Evolutionary conservation across 2,329 filamentous ascomycete genomes (phyloP).

Genomic region (Fusarium nematophilum): DNA sequence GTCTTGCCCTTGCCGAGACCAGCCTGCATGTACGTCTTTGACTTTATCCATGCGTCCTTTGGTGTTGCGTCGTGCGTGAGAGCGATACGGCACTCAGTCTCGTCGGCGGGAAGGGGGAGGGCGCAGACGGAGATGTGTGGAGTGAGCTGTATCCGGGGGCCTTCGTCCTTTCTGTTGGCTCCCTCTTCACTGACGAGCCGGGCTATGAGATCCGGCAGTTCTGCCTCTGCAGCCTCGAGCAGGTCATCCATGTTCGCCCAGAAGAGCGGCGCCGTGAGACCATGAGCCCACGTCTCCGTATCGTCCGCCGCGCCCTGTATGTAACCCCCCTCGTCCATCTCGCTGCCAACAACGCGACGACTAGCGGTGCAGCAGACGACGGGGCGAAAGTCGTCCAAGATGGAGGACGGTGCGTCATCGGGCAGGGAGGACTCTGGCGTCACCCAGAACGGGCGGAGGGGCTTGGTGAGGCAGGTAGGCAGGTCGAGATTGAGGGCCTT

Average conservation of each 20-base stretch:
- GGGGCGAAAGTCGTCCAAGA: slow-evolving; percentile 72
- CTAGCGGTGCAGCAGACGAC: slow-evolving; percentile 90
- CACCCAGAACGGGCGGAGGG: slow-evolving; percentile 83
- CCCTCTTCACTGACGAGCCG: slow-evolving; percentile 53
- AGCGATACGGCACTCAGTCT: slow-evolving; percentile 53
- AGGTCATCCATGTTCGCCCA: slow-evolving; percentile 76
- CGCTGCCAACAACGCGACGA: slow-evolving; percentile 73
- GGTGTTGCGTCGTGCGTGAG: slow-evolving; percentile 58
- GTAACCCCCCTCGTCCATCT: slow-evolving; percentile 74
- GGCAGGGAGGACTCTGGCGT: slow-evolving; percentile 72
- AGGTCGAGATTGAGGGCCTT: slow-evolving; percentile 69
- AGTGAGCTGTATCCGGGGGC: slow-evolving; percentile 47
- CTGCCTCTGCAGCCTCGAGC: slow-evolving; percentile 72
- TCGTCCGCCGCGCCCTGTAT: slow-evolving; percentile 97
- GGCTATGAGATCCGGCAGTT: slow-evolving; percentile 64
- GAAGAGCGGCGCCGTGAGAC: slow-evolving; percentile 81
- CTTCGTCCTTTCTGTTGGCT: slow-evolving; percentile 17
- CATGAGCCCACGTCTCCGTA: slow-evolving; percentile 89
- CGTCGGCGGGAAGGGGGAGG: slow-evolving; percentile 41
- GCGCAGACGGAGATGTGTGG: slow-evolving; percentile 52
- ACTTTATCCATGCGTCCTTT: slow-evolving; percentile 54
- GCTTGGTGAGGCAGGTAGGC: slow-evolving; percentile 70
- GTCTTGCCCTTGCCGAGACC: slow-evolving; percentile 78
- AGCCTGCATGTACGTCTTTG: slow-evolving; percentile 62
- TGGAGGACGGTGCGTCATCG: slow-evolving; percentile 30